phyloP scores from a whole-genome alignment of 106 monocot genomes.

The Acorus gramineus region DNA sequence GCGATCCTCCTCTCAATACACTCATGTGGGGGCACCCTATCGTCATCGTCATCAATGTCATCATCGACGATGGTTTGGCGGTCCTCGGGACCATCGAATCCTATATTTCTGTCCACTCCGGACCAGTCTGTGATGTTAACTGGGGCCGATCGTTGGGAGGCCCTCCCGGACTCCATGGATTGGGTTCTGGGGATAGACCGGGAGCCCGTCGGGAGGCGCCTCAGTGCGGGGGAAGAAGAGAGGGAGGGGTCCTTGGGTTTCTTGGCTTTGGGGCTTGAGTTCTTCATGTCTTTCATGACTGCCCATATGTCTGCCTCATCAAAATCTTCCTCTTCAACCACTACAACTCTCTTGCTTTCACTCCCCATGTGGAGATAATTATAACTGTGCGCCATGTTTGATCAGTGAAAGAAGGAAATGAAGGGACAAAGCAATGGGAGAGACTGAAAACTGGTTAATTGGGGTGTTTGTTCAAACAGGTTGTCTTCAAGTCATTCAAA shows the following conservation, averaged over 20 bases:
- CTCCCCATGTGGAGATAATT: no score
- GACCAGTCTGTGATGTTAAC: conserved; percentile 42
- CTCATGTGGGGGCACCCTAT: conserved; percentile 43
- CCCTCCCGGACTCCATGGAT: not conserved
- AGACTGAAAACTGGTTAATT: no score
- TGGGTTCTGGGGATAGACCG: conserved; percentile 23
- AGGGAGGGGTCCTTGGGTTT: not conserved
- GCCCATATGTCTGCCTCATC: conserved; percentile 24
- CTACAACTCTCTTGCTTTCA: no score
- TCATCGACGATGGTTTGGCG: not conserved
- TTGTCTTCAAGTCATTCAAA: no score
- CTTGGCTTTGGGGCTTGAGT: not conserved
- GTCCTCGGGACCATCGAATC: not conserved
- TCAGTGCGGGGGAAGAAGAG: conserved; percentile 3
- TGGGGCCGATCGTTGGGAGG: conserved; percentile 31
- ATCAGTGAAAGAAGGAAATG: no score
- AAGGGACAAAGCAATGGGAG: no score
- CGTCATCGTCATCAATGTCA: conserved; percentile 22
- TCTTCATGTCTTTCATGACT: conserved; percentile 4
- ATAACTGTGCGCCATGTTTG: no score
- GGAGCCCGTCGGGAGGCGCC: conserved; percentile 2
- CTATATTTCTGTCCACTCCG: conserved; percentile 15
- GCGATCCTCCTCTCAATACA: conserved; percentile 55
- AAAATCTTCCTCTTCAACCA: conserved; percentile 7
- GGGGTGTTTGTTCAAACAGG: no score